Conservation (phyloP, 331 rosid genomes). For the Arachis monticola region DNA sequence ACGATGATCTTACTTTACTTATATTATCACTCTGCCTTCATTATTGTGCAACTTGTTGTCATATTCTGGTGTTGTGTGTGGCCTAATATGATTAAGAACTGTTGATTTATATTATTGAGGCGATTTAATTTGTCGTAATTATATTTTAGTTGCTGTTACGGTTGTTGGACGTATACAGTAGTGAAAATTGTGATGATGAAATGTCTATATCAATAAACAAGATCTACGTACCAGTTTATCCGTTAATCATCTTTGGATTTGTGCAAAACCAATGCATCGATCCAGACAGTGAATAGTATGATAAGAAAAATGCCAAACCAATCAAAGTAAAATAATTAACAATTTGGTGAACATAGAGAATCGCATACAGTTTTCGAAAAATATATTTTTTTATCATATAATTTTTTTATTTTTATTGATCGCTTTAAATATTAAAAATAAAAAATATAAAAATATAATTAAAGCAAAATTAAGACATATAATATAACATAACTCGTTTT, state of each 20-base stretch:
- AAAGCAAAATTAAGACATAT: no score
- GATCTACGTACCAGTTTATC: background rate
- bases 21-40: background rate
- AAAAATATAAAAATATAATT: no score
- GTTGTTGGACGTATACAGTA: constrained; percentile 17
- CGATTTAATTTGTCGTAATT: background rate
- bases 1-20: no score
- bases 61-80: constrained; percentile 2
- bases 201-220: constrained; percentile 28
- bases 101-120: constrained; percentile 13
- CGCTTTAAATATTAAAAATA: no score
- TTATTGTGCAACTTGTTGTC: constrained; percentile 18
- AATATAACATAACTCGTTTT: no score
- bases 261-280: no score
- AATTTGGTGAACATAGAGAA: constrained; percentile 12
- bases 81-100: background rate
- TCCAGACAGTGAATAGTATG: constrained; percentile 24
- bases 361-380: background rate
- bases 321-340: background rate
- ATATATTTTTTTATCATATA: no score
- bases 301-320: constrained; percentile 22
- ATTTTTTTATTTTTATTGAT: no score
- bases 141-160: background rate
- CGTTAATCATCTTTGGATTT: constrained; percentile 3
- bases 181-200: constrained; percentile 20